These are phyloP conservation scores for Neurospora pannonica DNA, from an alignment of 495 filamentous ascomycete genomes.

Conservation along the genomic window DNA sequence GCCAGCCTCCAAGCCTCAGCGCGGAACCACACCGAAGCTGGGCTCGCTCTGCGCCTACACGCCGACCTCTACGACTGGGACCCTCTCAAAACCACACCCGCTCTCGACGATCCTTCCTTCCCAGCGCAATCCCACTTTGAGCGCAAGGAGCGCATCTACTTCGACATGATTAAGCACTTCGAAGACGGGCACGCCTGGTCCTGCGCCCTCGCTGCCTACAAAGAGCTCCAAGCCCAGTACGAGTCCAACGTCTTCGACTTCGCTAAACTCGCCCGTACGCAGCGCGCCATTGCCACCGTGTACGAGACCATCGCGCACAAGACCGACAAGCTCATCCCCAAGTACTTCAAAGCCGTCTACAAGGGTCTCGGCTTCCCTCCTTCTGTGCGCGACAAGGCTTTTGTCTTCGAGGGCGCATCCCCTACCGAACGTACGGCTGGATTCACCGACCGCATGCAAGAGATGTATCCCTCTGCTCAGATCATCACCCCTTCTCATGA, in stretches of 20 bases:
- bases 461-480: slow-evolving; percentile 81
- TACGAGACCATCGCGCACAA: slow-evolving; percentile 72
- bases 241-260: slow-evolving; percentile 86
- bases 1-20: slow-evolving; percentile 66
- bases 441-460: slow-evolving; percentile 89
- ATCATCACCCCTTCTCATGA: slow-evolving; percentile 57
- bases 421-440: slow-evolving; percentile 64
- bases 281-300: slow-evolving; percentile 87
- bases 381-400: slow-evolving; percentile 79
- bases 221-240: slow-evolving; percentile 83
- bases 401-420: slow-evolving; percentile 70
- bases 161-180: slow-evolving; percentile 87
- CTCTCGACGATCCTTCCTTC: slow-evolving; percentile 63
- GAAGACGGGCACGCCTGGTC: slow-evolving; percentile 91
- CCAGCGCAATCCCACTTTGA: slow-evolving; percentile 86
- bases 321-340: slow-evolving; percentile 63
- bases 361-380: slow-evolving; percentile 83
- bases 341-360: slow-evolving; percentile 90
- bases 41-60: slow-evolving; percentile 80
- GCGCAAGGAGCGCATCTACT: slow-evolving; percentile 83
- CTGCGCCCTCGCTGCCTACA: slow-evolving; percentile 80
- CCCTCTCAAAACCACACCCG: slow-evolving; percentile 53
- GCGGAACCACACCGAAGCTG: slow-evolving; percentile 80
- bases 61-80: slow-evolving; percentile 94
- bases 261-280: slow-evolving; percentile 75